These are phyloP conservation scores for Pichia membranifaciens DNA, from an alignment of 805 yeast species.

Conservation along the genomic window DNA sequence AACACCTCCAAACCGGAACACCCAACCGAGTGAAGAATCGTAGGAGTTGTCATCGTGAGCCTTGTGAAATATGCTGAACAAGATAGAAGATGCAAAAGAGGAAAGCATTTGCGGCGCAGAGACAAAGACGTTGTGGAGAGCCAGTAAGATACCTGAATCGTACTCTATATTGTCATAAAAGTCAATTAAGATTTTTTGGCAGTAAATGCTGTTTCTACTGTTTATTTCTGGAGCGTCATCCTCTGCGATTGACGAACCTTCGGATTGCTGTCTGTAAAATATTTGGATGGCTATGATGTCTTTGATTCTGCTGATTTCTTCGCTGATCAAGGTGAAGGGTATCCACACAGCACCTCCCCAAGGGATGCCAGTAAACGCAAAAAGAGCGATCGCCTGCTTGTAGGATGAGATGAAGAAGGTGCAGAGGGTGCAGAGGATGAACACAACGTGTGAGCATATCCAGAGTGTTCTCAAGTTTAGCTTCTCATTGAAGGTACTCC, in stretches of 20 bases:
- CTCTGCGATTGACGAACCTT: constrained; percentile 4
- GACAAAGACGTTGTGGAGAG: constrained; percentile 53
- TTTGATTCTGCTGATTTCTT: constrained; percentile 48
- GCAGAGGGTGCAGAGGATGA: constrained; percentile 41
- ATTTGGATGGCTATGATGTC: constrained; percentile 36
- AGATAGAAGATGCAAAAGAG: constrained; percentile 41
- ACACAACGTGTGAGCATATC: constrained; percentile 45
- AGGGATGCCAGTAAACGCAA: constrained; percentile 50
- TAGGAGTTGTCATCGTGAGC: constrained; percentile 21
- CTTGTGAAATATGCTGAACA: constrained; percentile 36
- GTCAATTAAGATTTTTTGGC: constrained; percentile 19
- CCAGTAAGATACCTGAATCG: constrained; percentile 52
- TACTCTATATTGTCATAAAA: constrained; percentile 40
- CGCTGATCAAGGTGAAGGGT: constrained; percentile 57
- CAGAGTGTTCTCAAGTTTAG: constrained; percentile 37
- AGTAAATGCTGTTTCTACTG: constrained; percentile 15
- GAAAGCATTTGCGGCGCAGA: constrained; percentile 53
- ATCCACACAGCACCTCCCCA: constrained; percentile 69
- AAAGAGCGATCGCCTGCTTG: constrained; percentile 39
- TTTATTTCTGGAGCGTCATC: constrained; percentile 9
- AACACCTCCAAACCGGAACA: constrained; percentile 50
- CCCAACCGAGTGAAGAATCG: constrained; percentile 49
- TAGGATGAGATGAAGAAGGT: constrained; percentile 42
- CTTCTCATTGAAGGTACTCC: constrained; percentile 4
- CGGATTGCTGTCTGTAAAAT: constrained; percentile 15